Evolutionary conservation across 2,329 filamentous ascomycete species (phyloP).

Genomic region (Diaporthe sp.): DNA sequence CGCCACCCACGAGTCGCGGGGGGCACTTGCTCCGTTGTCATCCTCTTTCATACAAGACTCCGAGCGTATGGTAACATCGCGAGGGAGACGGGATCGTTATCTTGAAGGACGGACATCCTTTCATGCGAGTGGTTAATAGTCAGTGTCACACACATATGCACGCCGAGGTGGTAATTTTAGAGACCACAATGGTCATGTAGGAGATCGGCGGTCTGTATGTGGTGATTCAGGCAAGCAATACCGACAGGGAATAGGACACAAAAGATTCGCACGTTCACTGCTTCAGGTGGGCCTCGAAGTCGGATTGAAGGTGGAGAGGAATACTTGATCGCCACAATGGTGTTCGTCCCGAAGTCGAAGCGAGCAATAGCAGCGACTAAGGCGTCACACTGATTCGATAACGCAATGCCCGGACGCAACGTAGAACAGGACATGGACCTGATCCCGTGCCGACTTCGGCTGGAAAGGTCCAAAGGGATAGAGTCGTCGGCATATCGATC

Average conservation of each 20-base stretch:
- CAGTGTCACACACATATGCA: slow-evolving; percentile 16
- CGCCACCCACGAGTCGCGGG: slow-evolving; percentile 22
- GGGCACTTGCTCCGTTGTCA: not conserved
- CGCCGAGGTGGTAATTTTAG: slow-evolving; percentile 6
- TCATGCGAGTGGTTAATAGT: slow-evolving; percentile 20
- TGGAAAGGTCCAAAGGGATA: not conserved
- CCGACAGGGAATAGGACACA: not conserved
- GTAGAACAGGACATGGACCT: not conserved
- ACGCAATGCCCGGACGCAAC: not conserved
- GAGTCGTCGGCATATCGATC: not conserved
- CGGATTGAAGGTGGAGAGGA: not conserved
- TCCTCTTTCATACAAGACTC: not conserved
- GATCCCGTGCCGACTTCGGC: not conserved
- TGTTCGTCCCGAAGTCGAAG: not conserved
- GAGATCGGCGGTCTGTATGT: not conserved
- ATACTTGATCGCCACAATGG: not conserved
- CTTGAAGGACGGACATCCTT: not conserved
- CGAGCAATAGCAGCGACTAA: not conserved
- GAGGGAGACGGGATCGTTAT: not conserved
- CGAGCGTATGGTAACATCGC: not conserved
- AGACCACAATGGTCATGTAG: not conserved
- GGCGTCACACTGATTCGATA: not conserved
- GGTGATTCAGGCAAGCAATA: not conserved
- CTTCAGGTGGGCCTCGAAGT: not conserved
- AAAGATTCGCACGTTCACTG: not conserved